phyloP scores from a whole-genome alignment of 805 yeast species.

The Candida broadrunensis region DNA sequence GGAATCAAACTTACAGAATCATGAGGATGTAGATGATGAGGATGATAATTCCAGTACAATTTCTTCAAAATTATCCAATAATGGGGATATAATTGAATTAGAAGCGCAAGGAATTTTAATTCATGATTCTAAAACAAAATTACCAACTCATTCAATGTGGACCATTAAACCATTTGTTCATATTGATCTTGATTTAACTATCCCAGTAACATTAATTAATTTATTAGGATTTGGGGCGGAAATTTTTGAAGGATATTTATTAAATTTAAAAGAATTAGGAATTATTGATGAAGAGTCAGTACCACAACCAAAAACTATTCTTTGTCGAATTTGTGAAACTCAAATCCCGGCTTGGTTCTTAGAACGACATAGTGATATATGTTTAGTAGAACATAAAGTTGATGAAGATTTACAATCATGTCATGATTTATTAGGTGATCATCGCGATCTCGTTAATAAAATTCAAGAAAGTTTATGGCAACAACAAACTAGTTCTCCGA shows the following conservation, averaged over 20 bases:
- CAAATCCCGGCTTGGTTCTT: constrained; percentile 95
- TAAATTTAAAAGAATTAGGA: constrained; percentile 60
- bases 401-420: constrained; percentile 71
- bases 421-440: constrained; percentile 78
- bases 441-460: constrained; percentile 46
- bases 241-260: constrained; percentile 71
- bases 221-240: constrained; percentile 88
- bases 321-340: constrained; percentile 91
- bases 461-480: constrained; percentile 39
- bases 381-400: constrained; percentile 79
- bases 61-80: constrained; percentile 43
- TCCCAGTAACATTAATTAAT: constrained; percentile 69
- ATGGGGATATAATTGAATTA: constrained; percentile 63
- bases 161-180: constrained; percentile 75
- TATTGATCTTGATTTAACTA: constrained; percentile 58
- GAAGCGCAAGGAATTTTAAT: constrained; percentile 95
- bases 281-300: constrained; percentile 60
- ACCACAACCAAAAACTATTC: constrained; percentile 76
- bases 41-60: constrained; percentile 9
- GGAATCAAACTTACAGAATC: neutral
- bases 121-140: constrained; percentile 51
- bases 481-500: constrained; percentile 10
- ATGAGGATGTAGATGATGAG: constrained; percentile 1
- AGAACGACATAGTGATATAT: constrained; percentile 84
- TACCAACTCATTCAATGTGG: constrained; percentile 90